These are phyloP conservation scores for Inosperma sp. DNA, from an alignment of 768 basidiomycete genomes.

Conservation along the genomic window DNA sequence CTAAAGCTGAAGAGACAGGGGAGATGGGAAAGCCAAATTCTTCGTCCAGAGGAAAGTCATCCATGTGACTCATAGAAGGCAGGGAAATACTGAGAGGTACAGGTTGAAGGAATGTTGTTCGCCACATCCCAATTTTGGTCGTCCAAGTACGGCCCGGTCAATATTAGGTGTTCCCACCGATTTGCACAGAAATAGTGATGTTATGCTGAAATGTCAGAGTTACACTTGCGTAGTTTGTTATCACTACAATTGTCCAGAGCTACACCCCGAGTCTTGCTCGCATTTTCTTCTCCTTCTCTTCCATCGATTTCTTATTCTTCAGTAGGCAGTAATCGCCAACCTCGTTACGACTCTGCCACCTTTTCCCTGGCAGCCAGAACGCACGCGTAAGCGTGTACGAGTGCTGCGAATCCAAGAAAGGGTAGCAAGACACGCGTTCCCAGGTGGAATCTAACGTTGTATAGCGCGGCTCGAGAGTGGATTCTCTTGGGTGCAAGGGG, in stretches of 20 bases:
- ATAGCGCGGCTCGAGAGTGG: conserved; percentile 76
- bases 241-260: too few relatives aligned
- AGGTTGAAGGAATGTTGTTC: neutral
- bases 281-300: conserved; percentile 31
- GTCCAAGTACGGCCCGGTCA: too few relatives aligned
- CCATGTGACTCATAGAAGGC: conserved; percentile 7
- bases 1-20: conserved; percentile 29
- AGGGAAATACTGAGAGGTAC: neutral
- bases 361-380: conserved; percentile 72
- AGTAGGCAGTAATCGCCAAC: conserved; percentile 93
- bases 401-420: conserved; percentile 79
- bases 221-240: too few relatives aligned
- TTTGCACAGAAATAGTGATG: too few relatives aligned
- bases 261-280: conserved; percentile 12
- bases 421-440: conserved; percentile 76
- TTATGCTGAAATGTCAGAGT: too few relatives aligned
- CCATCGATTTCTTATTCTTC: conserved; percentile 48
- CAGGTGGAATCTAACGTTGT: conserved; percentile 59
- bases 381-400: conserved; percentile 70
- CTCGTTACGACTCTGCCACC: conserved; percentile 64
- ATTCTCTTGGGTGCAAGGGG: conserved; percentile 56
- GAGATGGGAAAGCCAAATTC: conserved; percentile 21
- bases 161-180: too few relatives aligned
- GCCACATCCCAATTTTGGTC: neutral
- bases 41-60: conserved; percentile 20